These are phyloP conservation scores for Thalassiosira profunda DNA, from an alignment of 108 stramenopile genomes.

Conservation along the genomic window DNA sequence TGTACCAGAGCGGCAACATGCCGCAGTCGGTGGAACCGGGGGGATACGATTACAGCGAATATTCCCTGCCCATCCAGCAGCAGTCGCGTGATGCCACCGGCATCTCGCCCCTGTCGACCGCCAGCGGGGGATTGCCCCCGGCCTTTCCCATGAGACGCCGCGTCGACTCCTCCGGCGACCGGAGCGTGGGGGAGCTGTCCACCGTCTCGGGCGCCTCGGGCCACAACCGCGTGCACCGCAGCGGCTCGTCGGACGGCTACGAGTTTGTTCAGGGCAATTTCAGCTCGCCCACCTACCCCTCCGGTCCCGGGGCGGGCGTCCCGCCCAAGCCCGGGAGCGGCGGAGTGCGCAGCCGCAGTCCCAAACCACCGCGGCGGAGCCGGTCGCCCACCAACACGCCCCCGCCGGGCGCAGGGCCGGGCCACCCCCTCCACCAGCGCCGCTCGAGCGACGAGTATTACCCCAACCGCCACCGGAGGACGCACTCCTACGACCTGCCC, in stretches of 20 bases:
- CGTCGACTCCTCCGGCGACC: constrained; percentile 4
- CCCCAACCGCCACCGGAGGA: constrained; percentile 32
- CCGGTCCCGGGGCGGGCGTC: neutral
- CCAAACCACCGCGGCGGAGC: neutral
- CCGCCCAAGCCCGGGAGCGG: constrained; percentile 8
- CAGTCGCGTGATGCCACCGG: neutral
- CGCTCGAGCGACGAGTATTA: no score
- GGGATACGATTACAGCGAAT: no score
- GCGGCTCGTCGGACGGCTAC: no score
- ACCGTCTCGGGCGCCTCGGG: neutral
- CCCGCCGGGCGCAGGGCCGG: neutral
- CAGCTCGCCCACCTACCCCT: no score
- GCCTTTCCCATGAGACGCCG: neutral
- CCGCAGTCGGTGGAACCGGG: no score
- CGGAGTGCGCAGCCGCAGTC: neutral
- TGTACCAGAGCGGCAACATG: no score
- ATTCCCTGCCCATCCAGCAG: no score
- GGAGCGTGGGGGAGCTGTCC: neutral
- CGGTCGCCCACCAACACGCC: neutral
- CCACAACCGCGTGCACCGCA: neutral
- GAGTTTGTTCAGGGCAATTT: no score
- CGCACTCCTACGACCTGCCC: constrained; percentile 20
- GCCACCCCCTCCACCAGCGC: neutral
- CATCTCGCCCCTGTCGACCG: neutral
- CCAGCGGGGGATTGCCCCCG: neutral